phyloP scores from a whole-genome alignment of 805 yeast genomes.

The Cyberlindnera americana region DNA sequence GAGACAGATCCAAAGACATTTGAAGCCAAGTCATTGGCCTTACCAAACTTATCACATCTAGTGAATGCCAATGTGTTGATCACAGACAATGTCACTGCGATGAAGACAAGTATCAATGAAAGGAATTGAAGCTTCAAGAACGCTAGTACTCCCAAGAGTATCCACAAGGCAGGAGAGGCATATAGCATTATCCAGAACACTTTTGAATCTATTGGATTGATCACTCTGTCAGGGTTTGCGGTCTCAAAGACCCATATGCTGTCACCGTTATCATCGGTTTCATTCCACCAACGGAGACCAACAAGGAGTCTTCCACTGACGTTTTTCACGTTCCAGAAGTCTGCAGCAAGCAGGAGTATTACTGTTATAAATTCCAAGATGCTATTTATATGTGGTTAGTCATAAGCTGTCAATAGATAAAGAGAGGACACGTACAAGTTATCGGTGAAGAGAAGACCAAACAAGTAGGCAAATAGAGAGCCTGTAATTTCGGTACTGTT shows the following conservation, averaged over 20 bases:
- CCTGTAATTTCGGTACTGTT: slow-evolving; percentile 21
- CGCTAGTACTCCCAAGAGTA: slow-evolving; percentile 69
- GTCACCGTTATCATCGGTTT: slow-evolving; percentile 50
- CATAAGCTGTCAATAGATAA: background rate
- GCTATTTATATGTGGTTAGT: slow-evolving; percentile 20
- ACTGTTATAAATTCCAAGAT: slow-evolving; percentile 77
- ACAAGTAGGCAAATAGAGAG: slow-evolving; percentile 62
- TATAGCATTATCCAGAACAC: slow-evolving; percentile 84
- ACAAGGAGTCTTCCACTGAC: slow-evolving; percentile 86
- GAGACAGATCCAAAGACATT: slow-evolving; percentile 53
- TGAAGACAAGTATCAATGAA: slow-evolving; percentile 55
- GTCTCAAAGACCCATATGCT: slow-evolving; percentile 81
- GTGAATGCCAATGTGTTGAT: slow-evolving; percentile 91
- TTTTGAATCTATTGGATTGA: slow-evolving; percentile 89
- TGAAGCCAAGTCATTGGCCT: slow-evolving; percentile 65
- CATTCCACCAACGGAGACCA: slow-evolving; percentile 98
- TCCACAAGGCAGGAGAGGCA: slow-evolving; percentile 74
- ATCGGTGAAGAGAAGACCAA: slow-evolving; percentile 66
- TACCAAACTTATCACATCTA: slow-evolving; percentile 87
- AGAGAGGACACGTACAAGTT: slow-evolving; percentile 37
- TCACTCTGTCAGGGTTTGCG: slow-evolving; percentile 65
- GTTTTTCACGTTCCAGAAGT: slow-evolving; percentile 92
- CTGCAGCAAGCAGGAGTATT: slow-evolving; percentile 75
- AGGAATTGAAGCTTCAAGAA: slow-evolving; percentile 72
- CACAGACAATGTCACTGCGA: slow-evolving; percentile 68